Evolutionary conservation across 305 asterid genomes (phyloP).

Genomic region (Fraxinus latifolia): DNA sequence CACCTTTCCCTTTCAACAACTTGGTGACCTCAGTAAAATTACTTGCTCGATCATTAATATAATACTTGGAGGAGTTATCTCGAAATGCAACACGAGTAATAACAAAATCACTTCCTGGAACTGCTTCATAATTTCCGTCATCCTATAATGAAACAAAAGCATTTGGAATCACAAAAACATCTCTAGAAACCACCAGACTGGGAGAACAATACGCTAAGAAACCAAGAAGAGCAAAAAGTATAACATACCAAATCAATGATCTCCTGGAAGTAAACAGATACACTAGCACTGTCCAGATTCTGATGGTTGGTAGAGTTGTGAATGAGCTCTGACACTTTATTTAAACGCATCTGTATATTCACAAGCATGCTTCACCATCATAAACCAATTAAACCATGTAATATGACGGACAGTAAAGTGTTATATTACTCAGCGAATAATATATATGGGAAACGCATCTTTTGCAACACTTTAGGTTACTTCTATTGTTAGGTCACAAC

Average conservation of each 20-base stretch:
- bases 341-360: constrained; percentile 81
- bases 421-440: background rate
- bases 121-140: constrained; percentile 71
- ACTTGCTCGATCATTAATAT: constrained; percentile 64
- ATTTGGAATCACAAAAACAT: background rate
- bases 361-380: constrained; percentile 7
- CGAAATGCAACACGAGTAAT: constrained; percentile 83
- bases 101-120: constrained; percentile 76
- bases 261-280: constrained; percentile 96
- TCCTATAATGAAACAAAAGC: constrained; percentile 46
- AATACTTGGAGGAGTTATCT: constrained; percentile 86
- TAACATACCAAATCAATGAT: constrained; percentile 67
- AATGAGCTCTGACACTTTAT: constrained; percentile 95
- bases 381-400: background rate
- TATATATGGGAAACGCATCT: background rate
- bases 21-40: constrained; percentile 92
- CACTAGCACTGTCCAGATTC: constrained; percentile 90
- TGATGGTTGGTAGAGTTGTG: constrained; percentile 96
- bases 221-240: background rate
- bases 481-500: background rate
- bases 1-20: constrained; percentile 86
- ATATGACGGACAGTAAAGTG: background rate
- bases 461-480: background rate
- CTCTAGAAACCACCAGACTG: background rate
- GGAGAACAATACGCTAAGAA: background rate